Evolutionary conservation across 768 basidiomycete genomes (phyloP).

Genomic region (Kwoniella sp.): DNA sequence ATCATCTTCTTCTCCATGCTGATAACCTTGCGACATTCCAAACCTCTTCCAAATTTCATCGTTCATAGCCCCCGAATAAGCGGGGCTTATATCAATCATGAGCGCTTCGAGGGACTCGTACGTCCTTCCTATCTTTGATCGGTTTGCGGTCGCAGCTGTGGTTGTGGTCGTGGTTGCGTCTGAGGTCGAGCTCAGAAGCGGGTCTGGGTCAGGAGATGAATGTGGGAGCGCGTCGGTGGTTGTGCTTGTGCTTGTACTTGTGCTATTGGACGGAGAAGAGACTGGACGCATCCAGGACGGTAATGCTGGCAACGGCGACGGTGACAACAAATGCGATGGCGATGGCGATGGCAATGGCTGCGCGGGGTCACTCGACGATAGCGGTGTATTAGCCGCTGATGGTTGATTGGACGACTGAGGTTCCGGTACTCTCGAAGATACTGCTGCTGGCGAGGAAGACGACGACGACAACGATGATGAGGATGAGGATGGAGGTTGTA

Average conservation of each 20-base stretch:
- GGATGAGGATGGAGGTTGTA: not conserved
- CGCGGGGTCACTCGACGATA: too few relatives aligned
- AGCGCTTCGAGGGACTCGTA: conserved; percentile 43
- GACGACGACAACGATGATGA: not conserved
- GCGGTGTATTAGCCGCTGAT: too few relatives aligned
- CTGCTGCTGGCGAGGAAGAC: not conserved
- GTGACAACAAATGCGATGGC: too few relatives aligned
- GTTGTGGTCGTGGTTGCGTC: conserved; percentile 6
- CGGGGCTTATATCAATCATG: conserved; percentile 37
- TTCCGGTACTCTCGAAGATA: not conserved
- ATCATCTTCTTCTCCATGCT: conserved; percentile 6
- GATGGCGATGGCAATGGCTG: too few relatives aligned
- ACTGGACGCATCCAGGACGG: not conserved
- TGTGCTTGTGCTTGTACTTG: too few relatives aligned
- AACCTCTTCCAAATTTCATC: conserved; percentile 38
- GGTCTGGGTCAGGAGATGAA: not conserved
- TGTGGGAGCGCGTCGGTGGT: not conserved
- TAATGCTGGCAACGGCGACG: not conserved
- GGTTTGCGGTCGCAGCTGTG: conserved; percentile 2
- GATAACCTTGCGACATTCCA: conserved; percentile 13
- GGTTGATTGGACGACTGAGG: too few relatives aligned
- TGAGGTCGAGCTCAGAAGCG: not conserved
- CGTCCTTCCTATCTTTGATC: conserved; percentile 25
- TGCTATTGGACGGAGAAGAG: too few relatives aligned
- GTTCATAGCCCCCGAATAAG: conserved; percentile 42